Evolutionary conservation across 1,139 yeast species (phyloP).

Genomic region (Nakaseomyces delphensis): DNA sequence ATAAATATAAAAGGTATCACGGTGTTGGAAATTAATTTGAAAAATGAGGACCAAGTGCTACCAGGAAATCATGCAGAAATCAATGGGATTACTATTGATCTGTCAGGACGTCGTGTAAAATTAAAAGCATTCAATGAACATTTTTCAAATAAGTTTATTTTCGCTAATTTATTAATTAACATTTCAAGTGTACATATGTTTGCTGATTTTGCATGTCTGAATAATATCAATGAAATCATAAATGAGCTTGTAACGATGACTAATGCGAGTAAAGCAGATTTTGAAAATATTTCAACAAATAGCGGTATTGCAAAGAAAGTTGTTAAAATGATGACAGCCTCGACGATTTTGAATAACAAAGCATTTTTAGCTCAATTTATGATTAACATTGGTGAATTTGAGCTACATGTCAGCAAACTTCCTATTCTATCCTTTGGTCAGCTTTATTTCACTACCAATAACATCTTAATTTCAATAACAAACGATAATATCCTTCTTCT

Average conservation of each 20-base stretch:
- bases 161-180: background rate
- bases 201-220: background rate
- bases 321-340: background rate
- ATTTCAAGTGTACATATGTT: background rate
- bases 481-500: slow-evolving; percentile 34
- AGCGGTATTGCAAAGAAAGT: background rate
- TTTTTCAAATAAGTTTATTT: background rate
- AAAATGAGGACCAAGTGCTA: background rate
- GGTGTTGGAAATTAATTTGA: background rate
- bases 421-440: slow-evolving; percentile 38
- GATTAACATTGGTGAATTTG: background rate
- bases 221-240: background rate
- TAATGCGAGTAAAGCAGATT: background rate
- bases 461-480: slow-evolving; percentile 32
- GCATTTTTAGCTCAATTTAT: background rate
- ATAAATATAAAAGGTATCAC: background rate
- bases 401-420: background rate
- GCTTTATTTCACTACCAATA: slow-evolving; percentile 27
- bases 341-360: background rate
- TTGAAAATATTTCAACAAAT: background rate
- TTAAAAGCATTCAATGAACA: background rate
- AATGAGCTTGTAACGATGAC: background rate
- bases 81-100: background rate
- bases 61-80: background rate
- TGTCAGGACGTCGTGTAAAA: slow-evolving; percentile 1